Evolutionary conservation across 306 rosid species (phyloP).

Genomic region (Astragalus membranaceus): DNA sequence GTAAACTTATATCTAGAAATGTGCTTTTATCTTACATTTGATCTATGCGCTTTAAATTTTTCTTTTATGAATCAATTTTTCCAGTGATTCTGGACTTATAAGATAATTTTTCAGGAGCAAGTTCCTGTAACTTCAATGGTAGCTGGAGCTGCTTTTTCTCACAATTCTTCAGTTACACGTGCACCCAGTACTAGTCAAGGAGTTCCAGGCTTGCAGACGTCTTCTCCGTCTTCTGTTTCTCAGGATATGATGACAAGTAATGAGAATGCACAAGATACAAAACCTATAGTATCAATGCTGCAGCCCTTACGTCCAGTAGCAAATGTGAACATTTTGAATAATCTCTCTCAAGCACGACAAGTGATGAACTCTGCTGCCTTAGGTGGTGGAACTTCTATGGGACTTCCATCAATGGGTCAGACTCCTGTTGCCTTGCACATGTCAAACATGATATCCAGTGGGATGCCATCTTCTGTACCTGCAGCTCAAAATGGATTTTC

Average conservation of each 20-base stretch:
- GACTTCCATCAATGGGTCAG: conserved; percentile 70
- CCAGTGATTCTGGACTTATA: conserved; percentile 17
- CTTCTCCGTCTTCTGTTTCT: conserved; percentile 81
- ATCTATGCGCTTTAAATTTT: not conserved
- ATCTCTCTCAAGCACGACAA: conserved; percentile 78
- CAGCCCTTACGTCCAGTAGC: conserved; percentile 73
- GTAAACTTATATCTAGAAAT: conserved; percentile 31
- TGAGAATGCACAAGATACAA: conserved; percentile 68
- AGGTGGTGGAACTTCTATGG: conserved; percentile 71
- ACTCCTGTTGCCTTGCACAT: conserved; percentile 91
- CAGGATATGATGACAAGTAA: conserved; percentile 71
- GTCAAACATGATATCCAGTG: conserved; percentile 97
- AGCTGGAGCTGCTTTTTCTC: conserved; percentile 63
- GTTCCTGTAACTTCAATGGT: conserved; percentile 69
- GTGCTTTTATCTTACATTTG: not conserved
- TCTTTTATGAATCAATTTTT: conserved; percentile 2
- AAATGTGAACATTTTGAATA: conserved; percentile 75
- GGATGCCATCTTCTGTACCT: conserved; percentile 83
- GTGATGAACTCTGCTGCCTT: conserved; percentile 71
- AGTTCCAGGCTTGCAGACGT: conserved; percentile 76
- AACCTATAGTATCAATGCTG: conserved; percentile 62
- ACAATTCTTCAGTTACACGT: conserved; percentile 59
- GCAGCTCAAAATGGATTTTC: conserved; percentile 79
- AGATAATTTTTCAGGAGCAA: conserved; percentile 62
- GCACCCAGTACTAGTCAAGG: conserved; percentile 64